Evolutionary conservation across 208 protist species (phyloP), one percentile per base, ranked within the genome.

Genomic region (Acanthamoeba castellanii): DNA sequence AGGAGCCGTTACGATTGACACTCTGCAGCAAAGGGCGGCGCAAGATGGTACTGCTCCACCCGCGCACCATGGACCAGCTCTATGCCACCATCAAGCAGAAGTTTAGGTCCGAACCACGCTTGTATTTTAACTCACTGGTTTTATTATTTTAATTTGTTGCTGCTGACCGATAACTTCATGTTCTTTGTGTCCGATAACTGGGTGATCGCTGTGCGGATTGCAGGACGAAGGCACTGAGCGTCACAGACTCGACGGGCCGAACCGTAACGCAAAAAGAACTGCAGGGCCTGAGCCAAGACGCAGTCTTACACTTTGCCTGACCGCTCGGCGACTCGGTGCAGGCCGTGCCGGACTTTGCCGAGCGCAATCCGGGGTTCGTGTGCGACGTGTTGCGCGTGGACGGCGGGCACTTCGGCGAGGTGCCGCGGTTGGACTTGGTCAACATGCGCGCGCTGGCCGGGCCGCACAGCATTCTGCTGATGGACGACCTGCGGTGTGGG

Each of bases 31-130:
- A 70, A 70, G 84, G 84, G 32, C 5, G 47, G 50, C 84, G 84
- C n/a, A 91, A 91, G 55, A 91, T 70, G 13, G 84, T 70, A 0
- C 52, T 91, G 37, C 84, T 91, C 13, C 84, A 91, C 34, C 84
- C 84, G 3, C 57, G 84, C 27, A 91, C 84, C n/a, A 70, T 91
- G 55, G n/a, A 50, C 16, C 84, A 91, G 84, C 84, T 91, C 55
- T 11, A 11, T 47, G 84, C 84, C 7, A 64, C 59, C 9, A 70
- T 91, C 59, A 64, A 91, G 59, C 84, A 91, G 34, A 91, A 91
- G 57, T 91, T 91, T 22, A 59, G 82, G 82, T 90, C 37, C 37
- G 37, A 42, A 42, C 37, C 37, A 42, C 37, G 37, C 37, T 42
- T 42, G 0, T 42, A 42, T 42, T 42, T n/a, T n/a, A n/a, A n/a